Percentiles rank a stretch among this genome's conserved stretches.
Conservation (phyloP, 257 asterid genomes). For the Nicotiana tabacum region DNA sequence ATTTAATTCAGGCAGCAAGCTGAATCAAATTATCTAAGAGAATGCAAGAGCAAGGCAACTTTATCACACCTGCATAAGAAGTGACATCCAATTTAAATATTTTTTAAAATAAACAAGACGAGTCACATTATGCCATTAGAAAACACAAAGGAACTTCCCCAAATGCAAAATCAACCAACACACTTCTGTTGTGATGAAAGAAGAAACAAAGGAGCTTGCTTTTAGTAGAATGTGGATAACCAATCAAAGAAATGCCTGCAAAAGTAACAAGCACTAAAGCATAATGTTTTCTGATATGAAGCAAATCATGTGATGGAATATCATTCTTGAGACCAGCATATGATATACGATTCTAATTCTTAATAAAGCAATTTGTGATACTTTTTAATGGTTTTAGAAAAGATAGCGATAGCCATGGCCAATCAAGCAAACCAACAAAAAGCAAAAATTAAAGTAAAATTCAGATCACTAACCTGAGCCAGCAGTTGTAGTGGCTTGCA, state of each 20-base stretch:
- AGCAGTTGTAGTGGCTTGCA: too few relatives aligned
- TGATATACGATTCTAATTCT: too few relatives aligned
- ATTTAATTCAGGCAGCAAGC: background rate
- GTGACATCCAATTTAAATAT: background rate
- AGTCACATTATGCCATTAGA: background rate
- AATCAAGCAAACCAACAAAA: too few relatives aligned
- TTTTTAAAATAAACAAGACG: background rate
- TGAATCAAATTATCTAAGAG: too few relatives aligned
- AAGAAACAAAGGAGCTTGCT: background rate
- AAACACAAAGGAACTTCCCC: background rate
- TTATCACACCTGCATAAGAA: background rate
- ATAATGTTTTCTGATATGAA: background rate
- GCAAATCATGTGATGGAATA: background rate
- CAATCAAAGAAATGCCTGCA: background rate
- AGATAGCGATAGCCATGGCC: too few relatives aligned
- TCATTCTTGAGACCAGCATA: too few relatives aligned
- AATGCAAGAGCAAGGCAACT: background rate
- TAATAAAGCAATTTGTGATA: too few relatives aligned
- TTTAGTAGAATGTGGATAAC: background rate
- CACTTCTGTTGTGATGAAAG: background rate
- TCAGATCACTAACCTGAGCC: too few relatives aligned
- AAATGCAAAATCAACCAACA: background rate
- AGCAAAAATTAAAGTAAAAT: too few relatives aligned
- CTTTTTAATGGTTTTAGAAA: too few relatives aligned
- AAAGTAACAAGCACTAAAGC: background rate